Evolutionary conservation across 768 basidiomycete species (phyloP).

Genomic region (Hygrophorus pudorinus): DNA sequence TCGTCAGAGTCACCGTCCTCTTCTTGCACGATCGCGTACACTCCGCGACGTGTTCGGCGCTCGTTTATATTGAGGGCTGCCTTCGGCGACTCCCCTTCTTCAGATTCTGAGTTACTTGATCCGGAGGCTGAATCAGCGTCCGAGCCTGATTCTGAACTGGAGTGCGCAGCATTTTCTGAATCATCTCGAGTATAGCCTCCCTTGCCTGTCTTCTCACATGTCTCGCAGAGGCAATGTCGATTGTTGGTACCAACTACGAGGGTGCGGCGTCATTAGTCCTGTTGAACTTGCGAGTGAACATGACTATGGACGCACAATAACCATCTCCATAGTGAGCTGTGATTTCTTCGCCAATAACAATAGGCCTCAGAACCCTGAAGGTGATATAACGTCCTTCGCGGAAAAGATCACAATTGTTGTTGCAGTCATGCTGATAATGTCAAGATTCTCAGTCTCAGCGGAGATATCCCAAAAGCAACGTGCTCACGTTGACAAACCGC

Average conservation of each 20-base stretch:
- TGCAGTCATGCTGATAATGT: constrained; percentile 67
- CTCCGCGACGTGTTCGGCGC: constrained; percentile 70
- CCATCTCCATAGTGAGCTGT: constrained; percentile 88
- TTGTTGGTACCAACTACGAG: constrained; percentile 53
- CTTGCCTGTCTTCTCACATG: constrained; percentile 65
- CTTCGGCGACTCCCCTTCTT: constrained; percentile 30
- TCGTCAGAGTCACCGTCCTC: constrained; percentile 54
- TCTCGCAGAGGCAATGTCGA: constrained; percentile 76
- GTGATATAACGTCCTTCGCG: constrained; percentile 86
- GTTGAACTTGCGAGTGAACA: constrained; percentile 12
- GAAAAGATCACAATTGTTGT: constrained; percentile 82
- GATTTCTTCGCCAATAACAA: constrained; percentile 75
- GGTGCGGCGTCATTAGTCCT: constrained; percentile 9
- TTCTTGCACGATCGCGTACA: constrained; percentile 61
- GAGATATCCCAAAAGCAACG: constrained; percentile 13
- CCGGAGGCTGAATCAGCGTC: constrained; percentile 40
- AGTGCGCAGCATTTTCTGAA: constrained; percentile 36
- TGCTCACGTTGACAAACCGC: constrained; percentile 82
- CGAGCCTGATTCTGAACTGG: constrained; percentile 29
- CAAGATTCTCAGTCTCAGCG: not conserved
- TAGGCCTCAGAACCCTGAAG: constrained; percentile 72
- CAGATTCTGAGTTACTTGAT: constrained; percentile 20
- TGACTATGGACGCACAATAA: constrained; percentile 55
- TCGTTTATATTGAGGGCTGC: constrained; percentile 58
- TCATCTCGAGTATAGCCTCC: constrained; percentile 66